phyloP scores from a whole-genome alignment of 371 early-diverging fungal genomes.

The Actinomortierella wolfii region DNA sequence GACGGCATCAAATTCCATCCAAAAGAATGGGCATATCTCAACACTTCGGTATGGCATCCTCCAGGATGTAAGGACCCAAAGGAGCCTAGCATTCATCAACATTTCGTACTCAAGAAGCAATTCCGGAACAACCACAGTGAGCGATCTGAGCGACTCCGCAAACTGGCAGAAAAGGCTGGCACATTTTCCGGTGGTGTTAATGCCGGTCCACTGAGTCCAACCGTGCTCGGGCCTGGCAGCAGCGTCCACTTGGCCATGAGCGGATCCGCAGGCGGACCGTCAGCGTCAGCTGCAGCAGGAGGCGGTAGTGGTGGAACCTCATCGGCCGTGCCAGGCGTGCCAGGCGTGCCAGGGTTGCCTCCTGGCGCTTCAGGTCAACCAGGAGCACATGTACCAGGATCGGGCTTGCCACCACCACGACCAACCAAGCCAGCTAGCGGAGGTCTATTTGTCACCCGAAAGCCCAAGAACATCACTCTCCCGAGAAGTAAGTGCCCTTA shows the following conservation, averaged over 20 bases:
- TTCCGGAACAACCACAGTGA: conserved; percentile 17
- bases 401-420: conserved; percentile 15
- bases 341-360: conserved; percentile 5
- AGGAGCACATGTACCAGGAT: conserved; percentile 7
- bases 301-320: background rate
- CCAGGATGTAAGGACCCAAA: conserved; percentile 31
- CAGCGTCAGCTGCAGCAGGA: background rate
- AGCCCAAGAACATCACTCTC: conserved; percentile 30
- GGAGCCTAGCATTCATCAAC: conserved; percentile 31
- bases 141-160: conserved; percentile 21
- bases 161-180: conserved; percentile 31
- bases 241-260: conserved; percentile 50
- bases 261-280: conserved; percentile 1
- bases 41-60: conserved; percentile 25
- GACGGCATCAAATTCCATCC: conserved; percentile 47
- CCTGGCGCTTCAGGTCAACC: background rate
- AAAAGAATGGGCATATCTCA: conserved; percentile 38
- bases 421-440: conserved; percentile 18
- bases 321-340: background rate
- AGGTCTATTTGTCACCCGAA: conserved; percentile 30
- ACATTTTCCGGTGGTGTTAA: too few species aligned
- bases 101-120: conserved; percentile 24
- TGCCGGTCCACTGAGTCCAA: background rate
- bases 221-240: conserved; percentile 12
- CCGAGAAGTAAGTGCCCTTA: conserved; percentile 22